Conservation (phyloP, 2,329 filamentous ascomycete genomes). For the Nectriaceae sp. region DNA sequence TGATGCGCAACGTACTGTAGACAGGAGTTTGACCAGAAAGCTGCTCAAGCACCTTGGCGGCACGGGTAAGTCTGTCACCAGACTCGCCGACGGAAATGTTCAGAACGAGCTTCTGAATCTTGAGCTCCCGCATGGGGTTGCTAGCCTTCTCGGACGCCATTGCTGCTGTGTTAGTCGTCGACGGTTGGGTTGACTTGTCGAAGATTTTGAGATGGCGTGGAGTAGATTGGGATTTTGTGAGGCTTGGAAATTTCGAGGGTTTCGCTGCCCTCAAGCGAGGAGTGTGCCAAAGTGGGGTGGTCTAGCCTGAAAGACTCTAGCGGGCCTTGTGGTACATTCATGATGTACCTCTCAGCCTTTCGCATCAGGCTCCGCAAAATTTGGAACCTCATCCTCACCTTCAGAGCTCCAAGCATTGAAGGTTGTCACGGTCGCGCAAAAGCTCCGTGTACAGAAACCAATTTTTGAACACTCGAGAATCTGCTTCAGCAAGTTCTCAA, state of each 20-base stretch:
- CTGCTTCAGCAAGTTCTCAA: slow-evolving; percentile 34
- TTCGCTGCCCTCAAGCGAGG: slow-evolving; percentile 41
- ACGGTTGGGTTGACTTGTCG: slow-evolving; percentile 36
- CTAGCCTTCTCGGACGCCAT: slow-evolving; percentile 76
- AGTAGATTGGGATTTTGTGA: slow-evolving; percentile 37
- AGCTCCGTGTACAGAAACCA: slow-evolving; percentile 40
- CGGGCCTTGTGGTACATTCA: slow-evolving; percentile 27
- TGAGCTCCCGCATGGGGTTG: slow-evolving; percentile 99
- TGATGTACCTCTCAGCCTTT: slow-evolving; percentile 41
- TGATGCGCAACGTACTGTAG: slow-evolving; percentile 73
- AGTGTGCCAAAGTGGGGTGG: slow-evolving; percentile 22
- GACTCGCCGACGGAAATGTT: slow-evolving; percentile 99
- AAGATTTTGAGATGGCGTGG: slow-evolving; percentile 29
- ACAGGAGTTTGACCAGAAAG: slow-evolving; percentile 99
- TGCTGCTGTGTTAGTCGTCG: slow-evolving; percentile 41
- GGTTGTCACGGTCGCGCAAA: slow-evolving; percentile 41
- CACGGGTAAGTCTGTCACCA: slow-evolving; percentile 99
- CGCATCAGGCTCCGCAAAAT: slow-evolving; percentile 49
- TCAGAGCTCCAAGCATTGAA: slow-evolving; percentile 47
- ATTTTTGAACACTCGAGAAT: slow-evolving; percentile 46
- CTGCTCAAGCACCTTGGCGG: slow-evolving; percentile 99
- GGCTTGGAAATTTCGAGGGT: slow-evolving; percentile 40
- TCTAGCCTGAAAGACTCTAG: slow-evolving; percentile 24
- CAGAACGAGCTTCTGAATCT: slow-evolving; percentile 98
- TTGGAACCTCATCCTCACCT: slow-evolving; percentile 40